Evolutionary conservation across 345 rosid species (phyloP).

Genomic region (Combretum micranthum): DNA sequence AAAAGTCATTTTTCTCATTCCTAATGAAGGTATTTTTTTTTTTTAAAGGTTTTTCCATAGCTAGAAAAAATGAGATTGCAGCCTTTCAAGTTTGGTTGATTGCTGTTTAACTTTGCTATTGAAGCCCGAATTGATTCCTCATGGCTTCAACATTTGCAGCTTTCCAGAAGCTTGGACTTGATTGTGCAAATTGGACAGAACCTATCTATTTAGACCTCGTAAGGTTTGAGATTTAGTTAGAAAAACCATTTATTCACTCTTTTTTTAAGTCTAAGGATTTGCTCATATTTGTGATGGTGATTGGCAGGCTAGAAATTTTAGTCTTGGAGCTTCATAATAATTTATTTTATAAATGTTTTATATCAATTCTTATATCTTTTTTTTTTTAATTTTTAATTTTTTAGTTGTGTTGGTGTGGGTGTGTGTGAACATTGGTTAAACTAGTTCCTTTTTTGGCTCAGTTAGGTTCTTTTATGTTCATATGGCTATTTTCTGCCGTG

Average conservation of each 20-base stretch:
- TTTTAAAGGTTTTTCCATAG: no score
- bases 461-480: no score
- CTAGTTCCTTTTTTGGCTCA: no score
- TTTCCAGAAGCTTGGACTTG: slow-evolving; percentile 90
- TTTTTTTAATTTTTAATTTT: no score
- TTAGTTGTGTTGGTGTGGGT: no score
- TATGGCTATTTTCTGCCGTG: no score
- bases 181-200: slow-evolving; percentile 90
- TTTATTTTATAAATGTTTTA: no score
- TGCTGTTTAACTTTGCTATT: background rate
- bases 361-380: no score
- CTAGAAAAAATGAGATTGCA: background rate
- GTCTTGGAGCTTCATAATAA: no score
- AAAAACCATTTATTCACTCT: background rate
- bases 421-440: no score
- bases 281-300: background rate
- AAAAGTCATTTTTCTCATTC: no score
- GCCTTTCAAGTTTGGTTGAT: background rate
- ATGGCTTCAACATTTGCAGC: slow-evolving; percentile 36
- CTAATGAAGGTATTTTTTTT: no score
- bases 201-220: slow-evolving; percentile 74
- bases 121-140: slow-evolving; percentile 5
- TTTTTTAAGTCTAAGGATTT: background rate
- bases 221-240: slow-evolving; percentile 32
- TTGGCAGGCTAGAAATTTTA: background rate